These are phyloP conservation scores for Venturia oleaginea DNA, from an alignment of 2,329 filamentous ascomycete genomes.

Conservation along the genomic window DNA sequence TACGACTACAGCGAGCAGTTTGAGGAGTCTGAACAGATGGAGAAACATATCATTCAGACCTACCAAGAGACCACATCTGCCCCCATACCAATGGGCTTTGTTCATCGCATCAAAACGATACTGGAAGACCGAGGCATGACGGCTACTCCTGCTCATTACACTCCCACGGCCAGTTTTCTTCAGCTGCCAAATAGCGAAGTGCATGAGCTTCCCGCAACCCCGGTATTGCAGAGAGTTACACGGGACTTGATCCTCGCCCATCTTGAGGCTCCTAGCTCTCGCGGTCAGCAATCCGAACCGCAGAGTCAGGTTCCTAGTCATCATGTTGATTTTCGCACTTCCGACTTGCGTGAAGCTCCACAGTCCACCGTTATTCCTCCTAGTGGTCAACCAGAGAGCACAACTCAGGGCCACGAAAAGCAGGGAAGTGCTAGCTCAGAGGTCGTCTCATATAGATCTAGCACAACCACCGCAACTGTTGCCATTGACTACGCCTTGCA, in stretches of 20 bases:
- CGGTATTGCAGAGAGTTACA: conserved; percentile 13
- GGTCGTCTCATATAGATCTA: background rate
- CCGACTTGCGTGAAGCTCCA: background rate
- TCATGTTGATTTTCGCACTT: background rate
- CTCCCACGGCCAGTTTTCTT: background rate
- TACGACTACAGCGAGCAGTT: conserved; percentile 32
- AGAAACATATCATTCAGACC: conserved; percentile 7
- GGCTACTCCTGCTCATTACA: conserved; percentile 12
- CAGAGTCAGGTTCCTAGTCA: background rate
- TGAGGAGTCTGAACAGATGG: conserved; percentile 27
- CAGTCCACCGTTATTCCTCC: background rate
- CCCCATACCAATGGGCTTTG: conserved; percentile 28
- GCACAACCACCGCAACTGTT: conserved; percentile 19
- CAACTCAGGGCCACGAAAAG: conserved; percentile 2
- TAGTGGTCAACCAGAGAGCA: background rate
- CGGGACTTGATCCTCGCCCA: conserved; percentile 8
- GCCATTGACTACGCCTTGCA: conserved; percentile 25
- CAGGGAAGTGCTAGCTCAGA: conserved; percentile 1
- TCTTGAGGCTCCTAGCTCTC: background rate
- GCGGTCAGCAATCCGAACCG: background rate
- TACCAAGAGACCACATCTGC: conserved; percentile 6
- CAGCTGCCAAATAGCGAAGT: conserved; percentile 3
- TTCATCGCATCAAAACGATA: conserved; percentile 34
- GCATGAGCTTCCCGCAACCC: conserved; percentile 13
- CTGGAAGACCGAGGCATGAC: conserved; percentile 28